Percentiles rank a stretch among this genome's conserved stretches.
Evolutionary conservation across 1,284 basidiomycete species (phyloP).

Genomic region (Ganoderma multipileum): DNA sequence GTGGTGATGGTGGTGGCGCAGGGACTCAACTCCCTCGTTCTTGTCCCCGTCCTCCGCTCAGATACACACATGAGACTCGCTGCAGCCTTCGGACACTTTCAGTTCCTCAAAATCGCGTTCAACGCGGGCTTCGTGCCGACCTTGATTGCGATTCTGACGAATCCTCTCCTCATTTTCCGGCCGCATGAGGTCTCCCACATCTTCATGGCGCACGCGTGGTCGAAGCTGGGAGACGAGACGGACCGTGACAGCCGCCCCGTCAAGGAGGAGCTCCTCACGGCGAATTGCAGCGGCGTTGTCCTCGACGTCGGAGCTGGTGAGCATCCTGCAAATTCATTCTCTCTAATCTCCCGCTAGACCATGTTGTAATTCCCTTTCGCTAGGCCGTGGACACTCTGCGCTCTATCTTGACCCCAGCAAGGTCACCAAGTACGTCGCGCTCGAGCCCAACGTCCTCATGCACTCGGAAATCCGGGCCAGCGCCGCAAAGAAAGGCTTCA

Average conservation of each 20-base stretch:
- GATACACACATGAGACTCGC: constrained; percentile 50
- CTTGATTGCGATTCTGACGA: constrained; percentile 45
- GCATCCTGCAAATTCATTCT: not conserved
- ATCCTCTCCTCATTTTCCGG: constrained; percentile 54
- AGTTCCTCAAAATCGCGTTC: constrained; percentile 49
- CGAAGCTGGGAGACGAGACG: constrained; percentile 52
- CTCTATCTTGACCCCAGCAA: constrained; percentile 61
- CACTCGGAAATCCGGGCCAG: constrained; percentile 56
- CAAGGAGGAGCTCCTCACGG: constrained; percentile 59
- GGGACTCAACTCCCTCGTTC: too few relatives aligned
- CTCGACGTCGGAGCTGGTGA: constrained; percentile 76
- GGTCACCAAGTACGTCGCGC: constrained; percentile 68
- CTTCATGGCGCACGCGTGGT: constrained; percentile 71
- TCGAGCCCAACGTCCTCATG: constrained; percentile 74
- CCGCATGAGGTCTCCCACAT: constrained; percentile 55
- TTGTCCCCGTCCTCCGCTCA: not conserved
- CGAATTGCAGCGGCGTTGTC: constrained; percentile 64
- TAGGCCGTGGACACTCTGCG: constrained; percentile 67
- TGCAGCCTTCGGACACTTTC: constrained; percentile 47
- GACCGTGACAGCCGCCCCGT: constrained; percentile 50
- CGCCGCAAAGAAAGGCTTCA: constrained; percentile 60
- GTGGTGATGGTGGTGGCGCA: not conserved
- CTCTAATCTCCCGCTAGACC: too few relatives aligned
- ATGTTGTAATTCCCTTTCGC: not conserved
- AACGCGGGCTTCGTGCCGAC: constrained; percentile 56